These are phyloP conservation scores for Colletotrichum neosansevieriae DNA, from an alignment of 2,329 filamentous ascomycete species.

Conservation along the genomic window DNA sequence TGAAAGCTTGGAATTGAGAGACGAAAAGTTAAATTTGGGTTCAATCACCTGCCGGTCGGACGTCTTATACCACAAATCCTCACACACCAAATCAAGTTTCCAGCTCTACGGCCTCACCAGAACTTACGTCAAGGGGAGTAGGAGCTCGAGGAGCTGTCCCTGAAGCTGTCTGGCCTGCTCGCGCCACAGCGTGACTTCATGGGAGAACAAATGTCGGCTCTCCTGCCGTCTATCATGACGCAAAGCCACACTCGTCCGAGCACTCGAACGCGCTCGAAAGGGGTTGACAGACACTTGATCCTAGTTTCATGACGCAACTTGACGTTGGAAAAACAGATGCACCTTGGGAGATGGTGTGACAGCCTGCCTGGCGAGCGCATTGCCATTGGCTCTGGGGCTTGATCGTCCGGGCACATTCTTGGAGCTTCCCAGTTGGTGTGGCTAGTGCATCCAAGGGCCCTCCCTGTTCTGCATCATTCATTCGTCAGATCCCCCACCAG, in stretches of 20 bases:
- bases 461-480: conserved; percentile 40
- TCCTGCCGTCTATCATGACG: conserved; percentile 40
- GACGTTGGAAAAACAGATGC: conserved; percentile 27
- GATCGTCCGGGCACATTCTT: conserved; percentile 45
- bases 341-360: conserved; percentile 40
- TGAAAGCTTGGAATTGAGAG: conserved; percentile 36
- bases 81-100: conserved; percentile 41
- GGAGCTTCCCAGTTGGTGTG: conserved; percentile 37
- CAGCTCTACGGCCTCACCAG: conserved; percentile 12
- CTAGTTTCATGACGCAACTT: conserved; percentile 41
- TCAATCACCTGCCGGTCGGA: conserved; percentile 13
- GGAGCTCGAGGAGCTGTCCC: conserved; percentile 34
- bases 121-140: conserved; percentile 40
- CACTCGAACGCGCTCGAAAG: conserved; percentile 29
- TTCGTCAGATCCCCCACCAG: conserved; percentile 40
- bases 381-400: conserved; percentile 46
- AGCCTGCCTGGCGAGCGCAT: conserved; percentile 13
- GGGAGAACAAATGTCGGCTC: conserved; percentile 22
- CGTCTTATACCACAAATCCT: conserved; percentile 41
- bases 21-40: neutral
- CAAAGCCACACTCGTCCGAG: conserved; percentile 42
- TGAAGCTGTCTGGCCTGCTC: conserved; percentile 37
- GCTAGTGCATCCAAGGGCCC: conserved; percentile 35
- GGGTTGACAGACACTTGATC: conserved; percentile 27
- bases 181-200: conserved; percentile 42